Evolutionary conservation across 768 basidiomycete genomes (phyloP), one percentile per base, ranked within the genome.

Genomic region (Suillus subalutaceus): DNA sequence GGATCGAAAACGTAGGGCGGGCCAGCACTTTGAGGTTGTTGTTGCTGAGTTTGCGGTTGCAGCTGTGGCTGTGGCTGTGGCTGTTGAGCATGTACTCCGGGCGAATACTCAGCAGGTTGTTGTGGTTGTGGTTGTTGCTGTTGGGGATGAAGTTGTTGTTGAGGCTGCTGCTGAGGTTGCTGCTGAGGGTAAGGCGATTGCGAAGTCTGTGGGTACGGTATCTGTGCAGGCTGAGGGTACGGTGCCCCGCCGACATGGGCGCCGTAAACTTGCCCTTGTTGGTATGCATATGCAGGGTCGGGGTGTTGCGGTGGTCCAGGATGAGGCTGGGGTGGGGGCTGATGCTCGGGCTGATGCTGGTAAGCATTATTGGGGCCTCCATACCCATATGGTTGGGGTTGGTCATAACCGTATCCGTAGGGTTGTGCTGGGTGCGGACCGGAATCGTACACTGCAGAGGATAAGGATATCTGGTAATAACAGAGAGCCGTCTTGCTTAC

Each of bases 1-100:
- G 91, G 90, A 69, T 93, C 86, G 72, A 84, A 94, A 10, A 79
- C 75, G 64, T 79, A 86, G 16, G 85, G 85, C 10, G 85, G 84
- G 23, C 82, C 83, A 41, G 66, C 16, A 38, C 65, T 68, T 43
- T 68, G 69, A 7, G 72, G 64, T 26, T 71, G 78, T 26, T 71
- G 78, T 63, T 80, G 81, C 58, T 65, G 68, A 38, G 40, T 68
- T 69, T 13, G 75, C 65, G 55, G 70, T 72, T 41, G 57, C 4
- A 8, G 58, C 53, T 65, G 68, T 38, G n/a, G n/a, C n/a, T n/a
- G n/a, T n/a, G n/a, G n/a, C n/a, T n/a, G n/a, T n/a, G 57, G 68
- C 72, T 57, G 58, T 20, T 75, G 72, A 26, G 70, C 64, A 52
- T 71, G 66, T 46, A 62, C 40, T 44, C 37, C 63, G 60, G 26